phyloP scores from a whole-genome alignment of 768 basidiomycete species.

The Auricularia sp. region DNA sequence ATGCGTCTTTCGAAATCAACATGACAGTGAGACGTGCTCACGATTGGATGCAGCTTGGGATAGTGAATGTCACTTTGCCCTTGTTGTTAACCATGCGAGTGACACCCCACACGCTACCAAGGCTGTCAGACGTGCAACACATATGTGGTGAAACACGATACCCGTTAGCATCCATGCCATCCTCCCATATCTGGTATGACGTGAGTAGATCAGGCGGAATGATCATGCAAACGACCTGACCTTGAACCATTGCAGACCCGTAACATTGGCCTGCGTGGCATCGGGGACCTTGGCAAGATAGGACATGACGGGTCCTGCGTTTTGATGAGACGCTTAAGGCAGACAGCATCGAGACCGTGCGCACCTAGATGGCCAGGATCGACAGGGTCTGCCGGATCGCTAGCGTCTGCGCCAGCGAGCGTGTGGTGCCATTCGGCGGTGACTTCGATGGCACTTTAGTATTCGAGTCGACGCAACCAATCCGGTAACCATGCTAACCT shows the following conservation, averaged over 20 bases:
- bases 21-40: not conserved
- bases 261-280: conserved; percentile 36
- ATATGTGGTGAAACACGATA: not conserved
- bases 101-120: conserved; percentile 33
- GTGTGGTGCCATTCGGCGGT: conserved; percentile 46
- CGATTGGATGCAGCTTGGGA: conserved; percentile 35
- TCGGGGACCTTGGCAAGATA: conserved; percentile 33
- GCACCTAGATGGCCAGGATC: conserved; percentile 46
- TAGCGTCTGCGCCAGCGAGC: conserved; percentile 32
- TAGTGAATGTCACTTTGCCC: conserved; percentile 38
- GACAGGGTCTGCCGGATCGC: conserved; percentile 40
- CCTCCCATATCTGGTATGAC: conserved; percentile 29
- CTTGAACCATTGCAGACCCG: conserved; percentile 44
- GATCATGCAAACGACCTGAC: not conserved
- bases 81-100: conserved; percentile 37
- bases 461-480: not conserved
- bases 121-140: not conserved
- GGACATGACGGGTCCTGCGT: not conserved
- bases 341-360: conserved; percentile 26
- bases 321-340: not conserved
- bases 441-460: conserved; percentile 18
- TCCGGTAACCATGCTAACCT: not conserved
- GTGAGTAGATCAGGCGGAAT: not conserved
- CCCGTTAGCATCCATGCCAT: conserved; percentile 6
- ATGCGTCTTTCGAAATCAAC: too few relatives aligned